Conservation (phyloP, 2,329 filamentous ascomycete genomes). For the Verruconis gallopava region DNA sequence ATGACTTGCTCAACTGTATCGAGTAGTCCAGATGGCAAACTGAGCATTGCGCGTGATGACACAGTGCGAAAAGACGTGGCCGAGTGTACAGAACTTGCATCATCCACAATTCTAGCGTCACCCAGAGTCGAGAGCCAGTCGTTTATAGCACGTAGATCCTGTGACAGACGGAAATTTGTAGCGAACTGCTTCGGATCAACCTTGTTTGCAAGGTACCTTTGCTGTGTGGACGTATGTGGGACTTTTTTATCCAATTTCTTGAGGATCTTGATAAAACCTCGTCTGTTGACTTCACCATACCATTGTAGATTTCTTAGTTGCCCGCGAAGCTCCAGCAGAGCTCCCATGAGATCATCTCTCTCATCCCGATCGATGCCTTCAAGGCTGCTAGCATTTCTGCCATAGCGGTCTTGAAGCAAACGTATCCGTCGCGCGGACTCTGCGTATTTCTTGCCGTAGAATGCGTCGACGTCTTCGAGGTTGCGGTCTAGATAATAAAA, state of each 20-base stretch:
- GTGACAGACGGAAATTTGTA: conserved; percentile 49
- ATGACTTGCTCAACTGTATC: conserved; percentile 63
- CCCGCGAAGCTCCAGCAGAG: conserved; percentile 74
- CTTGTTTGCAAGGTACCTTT: conserved; percentile 77
- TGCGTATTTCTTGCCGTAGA: conserved; percentile 91
- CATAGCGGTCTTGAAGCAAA: conserved; percentile 79
- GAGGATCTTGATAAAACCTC: conserved; percentile 95
- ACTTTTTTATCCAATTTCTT: conserved; percentile 98
- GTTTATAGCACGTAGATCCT: conserved; percentile 60
- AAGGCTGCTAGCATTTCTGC: conserved; percentile 50
- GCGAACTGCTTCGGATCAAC: conserved; percentile 83
- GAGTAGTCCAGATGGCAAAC: conserved; percentile 53
- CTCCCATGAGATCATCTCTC: conserved; percentile 78
- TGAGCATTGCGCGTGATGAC: conserved; percentile 61
- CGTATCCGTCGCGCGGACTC: conserved; percentile 76
- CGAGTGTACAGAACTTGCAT: conserved; percentile 57
- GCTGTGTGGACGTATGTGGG: conserved; percentile 57
- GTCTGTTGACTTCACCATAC: conserved; percentile 94
- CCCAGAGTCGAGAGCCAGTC: conserved; percentile 78
- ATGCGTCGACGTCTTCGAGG: conserved; percentile 88
- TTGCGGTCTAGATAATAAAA: conserved; percentile 95
- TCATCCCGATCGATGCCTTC: conserved; percentile 76
- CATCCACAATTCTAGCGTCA: conserved; percentile 64
- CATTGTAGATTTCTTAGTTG: conserved; percentile 87
- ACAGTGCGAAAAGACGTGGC: conserved; percentile 61